Conservation (phyloP, 129 eudicot species). For the Oenanthe sinensis region DNA sequence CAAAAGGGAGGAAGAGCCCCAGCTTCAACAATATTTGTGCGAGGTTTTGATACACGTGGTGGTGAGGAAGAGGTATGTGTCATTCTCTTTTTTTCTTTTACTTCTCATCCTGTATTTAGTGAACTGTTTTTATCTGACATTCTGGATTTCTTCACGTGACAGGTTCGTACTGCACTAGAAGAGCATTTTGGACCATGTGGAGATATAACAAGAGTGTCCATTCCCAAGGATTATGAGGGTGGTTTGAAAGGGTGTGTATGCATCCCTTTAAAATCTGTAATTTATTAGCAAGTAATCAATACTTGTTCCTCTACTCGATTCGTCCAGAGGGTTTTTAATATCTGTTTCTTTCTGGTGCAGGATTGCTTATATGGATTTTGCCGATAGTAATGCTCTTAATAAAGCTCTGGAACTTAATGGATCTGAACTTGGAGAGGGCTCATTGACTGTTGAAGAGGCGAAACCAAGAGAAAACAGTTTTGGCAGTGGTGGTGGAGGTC, state of each 20-base stretch:
- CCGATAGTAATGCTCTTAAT: conserved; percentile 30
- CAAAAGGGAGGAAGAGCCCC: conserved; percentile 39
- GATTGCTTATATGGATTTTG: conserved; percentile 71
- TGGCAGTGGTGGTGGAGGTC: conserved; percentile 25
- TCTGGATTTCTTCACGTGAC: conserved; percentile 8
- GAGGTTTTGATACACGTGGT: conserved; percentile 55
- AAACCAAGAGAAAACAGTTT: conserved; percentile 35
- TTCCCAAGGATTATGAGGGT: conserved; percentile 49
- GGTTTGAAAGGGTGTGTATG: conserved; percentile 62
- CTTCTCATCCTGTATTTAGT: not conserved
- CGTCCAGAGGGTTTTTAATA: not conserved
- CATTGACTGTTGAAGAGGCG: conserved; percentile 53
- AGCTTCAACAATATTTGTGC: conserved; percentile 49
- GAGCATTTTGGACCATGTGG: conserved; percentile 72
- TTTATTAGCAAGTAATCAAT: not conserved
- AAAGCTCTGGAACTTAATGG: conserved; percentile 18
- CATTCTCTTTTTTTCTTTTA: not conserved
- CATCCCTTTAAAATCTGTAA: not conserved
- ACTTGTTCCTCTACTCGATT: not conserved
- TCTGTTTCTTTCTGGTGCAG: conserved; percentile 23
- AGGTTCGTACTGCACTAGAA: conserved; percentile 46
- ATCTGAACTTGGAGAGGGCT: conserved; percentile 39
- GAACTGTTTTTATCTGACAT: not conserved
- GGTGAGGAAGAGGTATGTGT: conserved; percentile 47
- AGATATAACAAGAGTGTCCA: conserved; percentile 45